Base-by-base conservation (phyloP, 306 rosid genomes). In the Cucurbita maxima region DNA sequence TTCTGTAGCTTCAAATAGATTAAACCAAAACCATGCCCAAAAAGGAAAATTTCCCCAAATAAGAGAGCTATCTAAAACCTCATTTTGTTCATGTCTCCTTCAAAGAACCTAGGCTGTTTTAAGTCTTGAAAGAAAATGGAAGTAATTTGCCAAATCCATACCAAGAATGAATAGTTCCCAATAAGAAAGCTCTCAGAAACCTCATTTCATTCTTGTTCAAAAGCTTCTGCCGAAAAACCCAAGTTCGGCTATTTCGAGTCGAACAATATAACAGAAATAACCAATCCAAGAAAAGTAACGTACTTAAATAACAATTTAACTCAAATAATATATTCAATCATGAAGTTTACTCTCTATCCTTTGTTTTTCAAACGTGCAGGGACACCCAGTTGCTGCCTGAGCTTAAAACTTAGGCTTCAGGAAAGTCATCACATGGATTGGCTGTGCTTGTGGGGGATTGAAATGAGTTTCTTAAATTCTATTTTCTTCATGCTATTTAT, bases 341-440 rank as follows among this genome's bases (percentile, higher is more conserved):
- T 30, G 34, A 30, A 30, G 34, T 30, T 30, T 30, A 30, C 34
- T 30, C 3, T 30, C 3, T 30, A 30, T 30, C 34, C 34, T 30
- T 30, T 30, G 34, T 30, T 3, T 66, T 58, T 10, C 44, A 45
- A 58, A 37, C 58, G 66, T 83, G 91, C 96, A 92, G 98, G 98
- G 90, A 76, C 72, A 89, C 4, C 79, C 96, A 36, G 85, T 90
- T 72, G 92, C 85, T 62, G 98, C 81, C 55, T 94, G 84, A 84
- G 74, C 81, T 72, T 37, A 40, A 74, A 70, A 79, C n/a, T 77
- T 72, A 6, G 34, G 34, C 34, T 30, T 30, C 34, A 2, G 34
- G 34, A 30, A 30, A 30, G 34, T 30, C 63, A 41, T 45, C 57
- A 71, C 69, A 75, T 75, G 51, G 53, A 40, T 44, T 68, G 41